Percentiles rank a stretch among this genome's conserved stretches.
Evolutionary conservation across 148 eudicot species (phyloP).

Genomic region (Cornus kousa): DNA sequence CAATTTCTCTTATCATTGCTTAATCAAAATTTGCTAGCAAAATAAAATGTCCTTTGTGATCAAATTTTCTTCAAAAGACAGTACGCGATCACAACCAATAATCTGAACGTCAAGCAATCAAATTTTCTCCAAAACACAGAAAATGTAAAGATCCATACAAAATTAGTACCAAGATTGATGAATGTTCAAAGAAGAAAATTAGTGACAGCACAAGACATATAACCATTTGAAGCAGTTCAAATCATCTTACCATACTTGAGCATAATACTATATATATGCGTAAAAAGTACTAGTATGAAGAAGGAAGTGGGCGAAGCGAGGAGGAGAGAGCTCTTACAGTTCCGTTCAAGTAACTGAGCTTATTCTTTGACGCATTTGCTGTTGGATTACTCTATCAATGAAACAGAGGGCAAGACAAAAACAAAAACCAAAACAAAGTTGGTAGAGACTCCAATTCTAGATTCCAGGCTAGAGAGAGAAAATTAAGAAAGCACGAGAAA

Average conservation of each 20-base stretch:
- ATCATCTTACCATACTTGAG: no score
- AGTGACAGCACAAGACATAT: background rate
- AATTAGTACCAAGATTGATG: background rate
- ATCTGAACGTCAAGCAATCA: no score
- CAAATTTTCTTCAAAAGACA: no score
- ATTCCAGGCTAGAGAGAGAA: background rate
- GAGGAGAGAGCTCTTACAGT: background rate
- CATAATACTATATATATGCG: no score
- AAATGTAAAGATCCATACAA: no score
- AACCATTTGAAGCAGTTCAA: background rate
- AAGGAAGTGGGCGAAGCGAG: background rate
- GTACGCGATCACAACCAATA: no score
- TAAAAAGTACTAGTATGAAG: background rate
- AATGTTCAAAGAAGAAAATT: background rate
- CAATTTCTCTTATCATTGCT: no score
- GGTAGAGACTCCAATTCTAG: background rate
- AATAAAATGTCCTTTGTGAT: no score
- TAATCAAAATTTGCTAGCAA: no score
- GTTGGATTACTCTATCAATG: background rate
- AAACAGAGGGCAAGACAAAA: background rate
- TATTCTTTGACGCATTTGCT: slow-evolving; percentile 10
- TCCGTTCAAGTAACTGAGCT: background rate
- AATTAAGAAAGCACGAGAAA: no score
- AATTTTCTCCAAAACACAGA: no score
- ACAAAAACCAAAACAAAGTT: background rate